Evolutionary conservation across 2,329 filamentous ascomycete species (phyloP).

Genomic region (Stagonosporopsis rhizophila): DNA sequence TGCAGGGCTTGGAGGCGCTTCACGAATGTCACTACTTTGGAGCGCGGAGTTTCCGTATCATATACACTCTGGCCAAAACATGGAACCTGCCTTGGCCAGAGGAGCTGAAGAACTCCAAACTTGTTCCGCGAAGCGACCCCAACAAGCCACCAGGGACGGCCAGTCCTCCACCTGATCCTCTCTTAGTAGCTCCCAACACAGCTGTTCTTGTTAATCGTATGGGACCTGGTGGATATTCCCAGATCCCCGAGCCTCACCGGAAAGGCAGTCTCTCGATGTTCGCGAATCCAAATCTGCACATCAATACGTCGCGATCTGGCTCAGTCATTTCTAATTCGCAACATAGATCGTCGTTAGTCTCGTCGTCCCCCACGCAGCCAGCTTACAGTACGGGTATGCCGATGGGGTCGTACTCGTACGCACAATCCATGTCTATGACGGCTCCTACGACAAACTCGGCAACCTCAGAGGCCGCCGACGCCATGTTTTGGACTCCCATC

Average conservation of each 20-base stretch:
- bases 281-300: slow-evolving; percentile 23
- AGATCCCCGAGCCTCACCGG: slow-evolving; percentile 19
- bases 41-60: slow-evolving; percentile 52
- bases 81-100: slow-evolving; percentile 56
- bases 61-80: slow-evolving; percentile 51
- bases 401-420: slow-evolving; percentile 25
- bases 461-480: slow-evolving; percentile 27
- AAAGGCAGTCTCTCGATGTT: slow-evolving; percentile 45
- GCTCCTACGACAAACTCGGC: slow-evolving; percentile 22
- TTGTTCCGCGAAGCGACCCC: slow-evolving; percentile 30
- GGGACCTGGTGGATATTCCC: slow-evolving; percentile 12
- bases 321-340: slow-evolving; percentile 26
- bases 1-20: slow-evolving; percentile 53
- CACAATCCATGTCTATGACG: slow-evolving; percentile 24
- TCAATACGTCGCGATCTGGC: slow-evolving; percentile 26
- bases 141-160: slow-evolving; percentile 20
- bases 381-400: slow-evolving; percentile 20
- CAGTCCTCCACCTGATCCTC: slow-evolving; percentile 32
- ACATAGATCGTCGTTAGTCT: slow-evolving; percentile 24
- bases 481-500: slow-evolving; percentile 50
- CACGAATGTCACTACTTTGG: slow-evolving; percentile 55
- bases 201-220: slow-evolving; percentile 18
- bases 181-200: slow-evolving; percentile 26
- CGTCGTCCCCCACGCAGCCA: slow-evolving; percentile 20
- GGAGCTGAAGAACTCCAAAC: slow-evolving; percentile 35